Evolutionary conservation across 2,329 filamentous ascomycete genomes (phyloP), one percentile per base, ranked within the genome.

Genomic region (Aschersonia sp.): DNA sequence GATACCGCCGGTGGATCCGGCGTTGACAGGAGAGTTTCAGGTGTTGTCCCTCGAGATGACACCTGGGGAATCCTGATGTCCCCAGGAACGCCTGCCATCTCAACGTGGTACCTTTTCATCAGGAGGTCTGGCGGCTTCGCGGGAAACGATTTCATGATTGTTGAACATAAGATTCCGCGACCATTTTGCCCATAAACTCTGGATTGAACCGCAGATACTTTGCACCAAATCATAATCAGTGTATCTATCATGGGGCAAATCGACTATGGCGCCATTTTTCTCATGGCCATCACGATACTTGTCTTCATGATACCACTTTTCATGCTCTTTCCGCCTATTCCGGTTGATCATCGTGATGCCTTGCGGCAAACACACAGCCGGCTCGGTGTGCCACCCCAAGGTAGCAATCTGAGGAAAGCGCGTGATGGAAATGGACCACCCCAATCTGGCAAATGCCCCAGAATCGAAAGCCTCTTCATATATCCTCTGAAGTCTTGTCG

Each of bases 401-500:
- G 61, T 51, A 70, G 66, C 57, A 67, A 66, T 42, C 59, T 70
- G 45, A 55, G 52, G 39, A 37, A 37, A 4, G 35, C 35, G 22
- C 22, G 22, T 22, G 22, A 22, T 4, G 12, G 52, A 33, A 49
- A 49, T 44, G 57, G 57, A 41, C 49, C 52, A 43, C 46, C 51
- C 30, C 54, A 54, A 33, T 49, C 56, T 7, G 51, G 52, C 44
- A 49, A 56, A 53, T 37, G 49, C 35, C 45, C 56, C 49, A 51
- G 48, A 22, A 60, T 75, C 46, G 64, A 87, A 61, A 85, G 83
- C 48, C 69, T 94, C 46, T 82, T 81, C 66, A 75, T 88, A 50
- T 90, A 92, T 62, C 88, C 89, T 1, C 67, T 95, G 61, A 90
- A 94, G 66, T 87, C 84, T 49, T 94, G 87, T 61, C 71, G 69